These are phyloP conservation scores for Boletus sensibilis DNA, from an alignment of 768 basidiomycete genomes.

Conservation along the genomic window DNA sequence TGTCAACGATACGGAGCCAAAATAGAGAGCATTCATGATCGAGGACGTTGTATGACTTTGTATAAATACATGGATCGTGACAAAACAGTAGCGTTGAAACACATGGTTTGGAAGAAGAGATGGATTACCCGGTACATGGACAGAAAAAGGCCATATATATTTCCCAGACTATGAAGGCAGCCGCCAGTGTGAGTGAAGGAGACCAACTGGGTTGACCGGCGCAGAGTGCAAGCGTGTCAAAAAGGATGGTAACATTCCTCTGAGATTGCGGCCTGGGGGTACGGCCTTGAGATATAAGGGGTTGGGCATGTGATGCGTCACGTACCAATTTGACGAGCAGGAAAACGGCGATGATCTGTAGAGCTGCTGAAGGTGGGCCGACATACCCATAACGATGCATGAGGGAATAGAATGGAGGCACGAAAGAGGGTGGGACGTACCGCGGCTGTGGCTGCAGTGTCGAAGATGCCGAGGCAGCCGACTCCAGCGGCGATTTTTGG, in stretches of 20 bases:
- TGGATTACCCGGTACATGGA: background rate
- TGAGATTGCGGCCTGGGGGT: background rate
- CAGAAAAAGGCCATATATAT: background rate
- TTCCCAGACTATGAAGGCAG: background rate
- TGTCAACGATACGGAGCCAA: conserved; percentile 66
- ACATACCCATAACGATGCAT: background rate
- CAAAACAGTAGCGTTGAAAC: background rate
- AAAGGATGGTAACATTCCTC: background rate
- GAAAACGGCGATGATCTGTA: background rate
- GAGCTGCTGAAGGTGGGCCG: background rate
- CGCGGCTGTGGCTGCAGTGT: background rate
- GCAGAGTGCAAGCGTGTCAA: background rate
- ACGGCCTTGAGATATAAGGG: background rate
- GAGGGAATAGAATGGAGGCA: background rate
- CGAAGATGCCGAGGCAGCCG: conserved; percentile 23
- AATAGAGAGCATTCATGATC: conserved; percentile 31
- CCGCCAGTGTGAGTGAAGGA: background rate
- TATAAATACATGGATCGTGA: background rate
- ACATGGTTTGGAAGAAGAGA: background rate
- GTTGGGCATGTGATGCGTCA: background rate
- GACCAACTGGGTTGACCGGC: background rate
- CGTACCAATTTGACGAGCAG: background rate
- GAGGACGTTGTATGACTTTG: background rate
- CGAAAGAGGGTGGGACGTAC: background rate
- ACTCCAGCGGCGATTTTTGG: conserved; percentile 30